phyloP scores from a whole-genome alignment of 2,329 filamentous ascomycete genomes.

The Alternaria dauci region DNA sequence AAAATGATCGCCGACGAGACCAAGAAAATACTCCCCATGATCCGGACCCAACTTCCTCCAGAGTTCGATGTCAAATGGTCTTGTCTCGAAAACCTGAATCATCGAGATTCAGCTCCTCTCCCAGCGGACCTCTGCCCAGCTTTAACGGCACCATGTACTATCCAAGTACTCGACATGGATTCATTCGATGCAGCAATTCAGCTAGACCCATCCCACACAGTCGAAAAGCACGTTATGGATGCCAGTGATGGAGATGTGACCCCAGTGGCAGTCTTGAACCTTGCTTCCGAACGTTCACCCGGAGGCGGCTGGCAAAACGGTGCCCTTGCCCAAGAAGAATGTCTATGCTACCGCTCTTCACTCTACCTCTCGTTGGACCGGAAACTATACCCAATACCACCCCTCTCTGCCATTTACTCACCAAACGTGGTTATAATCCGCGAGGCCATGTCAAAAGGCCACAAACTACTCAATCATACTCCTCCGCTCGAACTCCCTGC shows the following conservation, averaged over 20 bases:
- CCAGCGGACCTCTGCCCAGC: slow-evolving; percentile 34
- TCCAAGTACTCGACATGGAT: slow-evolving; percentile 41
- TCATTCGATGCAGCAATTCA: slow-evolving; percentile 45
- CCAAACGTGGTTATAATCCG: slow-evolving; percentile 68
- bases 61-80: slow-evolving; percentile 30
- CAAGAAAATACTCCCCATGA: slow-evolving; percentile 29
- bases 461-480: slow-evolving; percentile 56
- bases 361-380: slow-evolving; percentile 59
- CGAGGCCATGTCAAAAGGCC: slow-evolving; percentile 56
- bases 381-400: slow-evolving; percentile 63
- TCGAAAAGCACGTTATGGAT: slow-evolving; percentile 15
- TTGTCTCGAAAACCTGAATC: slow-evolving; percentile 24
- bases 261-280: slow-evolving; percentile 70
- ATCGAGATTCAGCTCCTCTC: slow-evolving; percentile 22
- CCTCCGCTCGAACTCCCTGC: slow-evolving; percentile 55
- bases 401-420: slow-evolving; percentile 65
- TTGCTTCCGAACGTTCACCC: slow-evolving; percentile 65
- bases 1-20: slow-evolving; percentile 39
- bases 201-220: slow-evolving; percentile 32
- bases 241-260: not conserved
- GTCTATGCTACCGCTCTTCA: slow-evolving; percentile 70
- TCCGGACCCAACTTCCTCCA: slow-evolving; percentile 27
- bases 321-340: slow-evolving; percentile 72
- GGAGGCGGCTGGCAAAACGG: slow-evolving; percentile 73
- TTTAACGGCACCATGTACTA: slow-evolving; percentile 35